A percentile compares a stretch with the other conserved stretches of the same genome.
phyloP scores from a whole-genome alignment of 164 flowering plant genomes.

The Euptelea pleiosperma region DNA sequence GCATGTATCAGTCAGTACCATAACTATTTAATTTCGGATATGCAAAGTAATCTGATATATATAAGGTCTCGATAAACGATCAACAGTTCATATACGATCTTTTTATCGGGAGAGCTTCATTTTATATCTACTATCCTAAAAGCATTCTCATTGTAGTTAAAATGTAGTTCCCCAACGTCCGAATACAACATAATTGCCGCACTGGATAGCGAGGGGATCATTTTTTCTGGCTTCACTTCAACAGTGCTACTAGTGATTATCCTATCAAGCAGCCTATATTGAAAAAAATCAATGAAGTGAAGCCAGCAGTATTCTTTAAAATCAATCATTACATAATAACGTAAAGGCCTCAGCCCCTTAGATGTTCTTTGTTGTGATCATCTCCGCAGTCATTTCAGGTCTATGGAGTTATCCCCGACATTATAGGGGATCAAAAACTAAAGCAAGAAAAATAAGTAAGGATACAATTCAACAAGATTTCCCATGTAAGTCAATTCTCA shows the following conservation, averaged over 20 bases:
- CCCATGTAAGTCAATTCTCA: constrained; percentile 21
- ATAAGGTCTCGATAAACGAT: too few relatives aligned
- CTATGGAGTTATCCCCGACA: constrained; percentile 30
- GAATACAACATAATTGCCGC: constrained; percentile 3
- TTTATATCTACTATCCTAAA: too few relatives aligned
- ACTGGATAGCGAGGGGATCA: constrained; percentile 14
- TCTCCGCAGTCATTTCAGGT: constrained; percentile 30
- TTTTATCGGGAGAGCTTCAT: too few relatives aligned
- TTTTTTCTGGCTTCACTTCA: constrained; percentile 8
- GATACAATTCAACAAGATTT: not conserved
- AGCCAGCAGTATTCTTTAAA: not conserved
- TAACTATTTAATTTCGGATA: too few relatives aligned
- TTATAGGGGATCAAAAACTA: not conserved
- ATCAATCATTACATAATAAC: not conserved
- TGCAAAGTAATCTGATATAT: too few relatives aligned
- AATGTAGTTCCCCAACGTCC: constrained; percentile 12
- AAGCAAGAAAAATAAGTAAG: not conserved
- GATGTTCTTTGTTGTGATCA: constrained; percentile 21
- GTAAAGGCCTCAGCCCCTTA: constrained; percentile 25
- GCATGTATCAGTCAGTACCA: too few relatives aligned
- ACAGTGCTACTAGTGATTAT: not conserved
- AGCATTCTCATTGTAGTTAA: too few relatives aligned
- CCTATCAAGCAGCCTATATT: constrained; percentile 1
- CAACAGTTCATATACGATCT: too few relatives aligned
- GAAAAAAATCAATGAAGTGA: not conserved